Conservation (phyloP, 192 early-diverging fungal species). For the Chytriomyces sp. region DNA sequence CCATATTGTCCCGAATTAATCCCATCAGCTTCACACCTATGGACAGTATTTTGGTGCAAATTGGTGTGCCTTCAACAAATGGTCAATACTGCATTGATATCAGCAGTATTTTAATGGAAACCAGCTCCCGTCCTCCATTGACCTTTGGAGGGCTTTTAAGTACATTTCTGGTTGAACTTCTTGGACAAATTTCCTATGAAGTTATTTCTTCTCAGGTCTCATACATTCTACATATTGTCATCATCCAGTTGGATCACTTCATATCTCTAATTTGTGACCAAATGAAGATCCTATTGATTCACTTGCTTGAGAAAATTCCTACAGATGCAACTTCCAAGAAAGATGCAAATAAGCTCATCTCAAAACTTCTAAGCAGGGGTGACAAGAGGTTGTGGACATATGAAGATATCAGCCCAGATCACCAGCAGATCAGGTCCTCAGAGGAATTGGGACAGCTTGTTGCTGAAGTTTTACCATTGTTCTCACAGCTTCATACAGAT, state of each 20-base stretch:
- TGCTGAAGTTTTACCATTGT: slow-evolving; percentile 48
- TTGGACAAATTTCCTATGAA: slow-evolving; percentile 67
- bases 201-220: slow-evolving; percentile 69
- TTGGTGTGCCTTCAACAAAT: background rate
- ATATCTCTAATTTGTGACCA: slow-evolving; percentile 78
- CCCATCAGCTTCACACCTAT: slow-evolving; percentile 70
- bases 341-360: slow-evolving; percentile 38
- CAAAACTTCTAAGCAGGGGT: slow-evolving; percentile 67
- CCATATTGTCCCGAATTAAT: slow-evolving; percentile 65
- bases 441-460: slow-evolving; percentile 45
- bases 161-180: slow-evolving; percentile 78
- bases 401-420: slow-evolving; percentile 69
- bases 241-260: slow-evolving; percentile 82
- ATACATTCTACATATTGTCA: slow-evolving; percentile 70
- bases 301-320: slow-evolving; percentile 59
- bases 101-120: slow-evolving; percentile 64
- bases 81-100: slow-evolving; percentile 67
- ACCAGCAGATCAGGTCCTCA: slow-evolving; percentile 43
- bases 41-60: slow-evolving; percentile 1
- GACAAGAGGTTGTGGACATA: slow-evolving; percentile 79
- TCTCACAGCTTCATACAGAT: slow-evolving; percentile 44
- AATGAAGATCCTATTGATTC: slow-evolving; percentile 69
- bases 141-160: slow-evolving; percentile 76
- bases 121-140: slow-evolving; percentile 68
- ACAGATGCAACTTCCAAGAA: background rate